These are phyloP conservation scores for Pyrus pyrifolia DNA, from an alignment of 306 rosid species.

Conservation along the genomic window DNA sequence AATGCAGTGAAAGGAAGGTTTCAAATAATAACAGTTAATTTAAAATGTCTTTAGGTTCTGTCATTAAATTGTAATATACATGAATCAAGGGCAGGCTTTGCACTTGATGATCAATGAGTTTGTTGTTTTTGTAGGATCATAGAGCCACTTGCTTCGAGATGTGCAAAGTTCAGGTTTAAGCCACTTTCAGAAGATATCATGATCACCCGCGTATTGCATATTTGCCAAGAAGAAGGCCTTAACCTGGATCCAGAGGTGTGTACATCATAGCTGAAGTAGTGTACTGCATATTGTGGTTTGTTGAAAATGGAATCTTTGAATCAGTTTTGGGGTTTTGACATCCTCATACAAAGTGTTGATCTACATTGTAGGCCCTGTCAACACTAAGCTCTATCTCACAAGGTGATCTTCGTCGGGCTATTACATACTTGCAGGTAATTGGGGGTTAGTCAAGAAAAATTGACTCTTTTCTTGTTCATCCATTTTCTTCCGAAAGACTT, in stretches of 20 bases:
- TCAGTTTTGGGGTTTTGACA: constrained; percentile 1
- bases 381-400: constrained; percentile 80
- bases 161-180: constrained; percentile 98
- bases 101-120: constrained; percentile 3
- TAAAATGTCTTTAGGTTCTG: neutral
- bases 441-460: neutral
- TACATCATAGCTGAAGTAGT: neutral
- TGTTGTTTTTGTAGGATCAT: constrained; percentile 58
- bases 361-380: constrained; percentile 55
- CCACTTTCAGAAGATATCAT: constrained; percentile 83
- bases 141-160: constrained; percentile 96
- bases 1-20: neutral
- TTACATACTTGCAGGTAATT: constrained; percentile 84
- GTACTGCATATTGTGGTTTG: neutral
- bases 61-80: neutral
- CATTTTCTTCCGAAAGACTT: neutral
- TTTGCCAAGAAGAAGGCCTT: constrained; percentile 78
- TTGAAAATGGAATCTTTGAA: constrained; percentile 3
- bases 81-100: constrained; percentile 4
- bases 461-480: no score
- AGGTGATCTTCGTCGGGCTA: constrained; percentile 97
- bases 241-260: constrained; percentile 74
- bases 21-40: neutral
- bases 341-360: constrained; percentile 6
- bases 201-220: constrained; percentile 63